phyloP scores from a whole-genome alignment of 768 basidiomycete species.

The Lentinus brumalis region DNA sequence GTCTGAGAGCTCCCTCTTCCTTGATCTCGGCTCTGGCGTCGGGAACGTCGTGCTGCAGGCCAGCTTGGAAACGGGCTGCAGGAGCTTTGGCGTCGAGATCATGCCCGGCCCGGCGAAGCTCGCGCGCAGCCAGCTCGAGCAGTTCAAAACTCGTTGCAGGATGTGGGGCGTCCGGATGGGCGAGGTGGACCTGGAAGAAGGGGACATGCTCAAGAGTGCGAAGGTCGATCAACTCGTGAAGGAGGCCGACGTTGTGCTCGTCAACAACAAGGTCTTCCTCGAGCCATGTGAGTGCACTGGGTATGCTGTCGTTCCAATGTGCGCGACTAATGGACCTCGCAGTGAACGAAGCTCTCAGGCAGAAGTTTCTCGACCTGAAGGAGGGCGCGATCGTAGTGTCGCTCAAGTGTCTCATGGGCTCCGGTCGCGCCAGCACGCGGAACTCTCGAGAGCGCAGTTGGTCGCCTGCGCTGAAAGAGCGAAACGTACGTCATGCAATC shows the following conservation, averaged over 20 bases:
- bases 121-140: constrained; percentile 72
- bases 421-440: constrained; percentile 80
- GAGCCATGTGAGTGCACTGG: constrained; percentile 59
- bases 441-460: constrained; percentile 15
- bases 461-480: constrained; percentile 18
- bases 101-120: constrained; percentile 78
- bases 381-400: constrained; percentile 91
- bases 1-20: constrained; percentile 46
- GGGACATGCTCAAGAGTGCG: constrained; percentile 76
- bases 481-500: constrained; percentile 11
- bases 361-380: constrained; percentile 92
- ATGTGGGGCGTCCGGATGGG: constrained; percentile 91
- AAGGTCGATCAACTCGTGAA: constrained; percentile 70
- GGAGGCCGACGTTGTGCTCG: constrained; percentile 88
- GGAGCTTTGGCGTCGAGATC: constrained; percentile 66
- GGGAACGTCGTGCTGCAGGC: constrained; percentile 61
- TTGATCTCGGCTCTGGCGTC: constrained; percentile 65
- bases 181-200: constrained; percentile 77
- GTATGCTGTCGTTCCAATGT: not conserved
- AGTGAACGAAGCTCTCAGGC: constrained; percentile 88
- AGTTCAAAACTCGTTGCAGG: constrained; percentile 74
- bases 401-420: constrained; percentile 80
- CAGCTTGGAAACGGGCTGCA: constrained; percentile 53
- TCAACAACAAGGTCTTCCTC: constrained; percentile 86
- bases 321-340: not conserved